These are phyloP conservation scores for Bothriochloa decipiens DNA, from an alignment of 176 grass and related monocot species.

Conservation along the genomic window DNA sequence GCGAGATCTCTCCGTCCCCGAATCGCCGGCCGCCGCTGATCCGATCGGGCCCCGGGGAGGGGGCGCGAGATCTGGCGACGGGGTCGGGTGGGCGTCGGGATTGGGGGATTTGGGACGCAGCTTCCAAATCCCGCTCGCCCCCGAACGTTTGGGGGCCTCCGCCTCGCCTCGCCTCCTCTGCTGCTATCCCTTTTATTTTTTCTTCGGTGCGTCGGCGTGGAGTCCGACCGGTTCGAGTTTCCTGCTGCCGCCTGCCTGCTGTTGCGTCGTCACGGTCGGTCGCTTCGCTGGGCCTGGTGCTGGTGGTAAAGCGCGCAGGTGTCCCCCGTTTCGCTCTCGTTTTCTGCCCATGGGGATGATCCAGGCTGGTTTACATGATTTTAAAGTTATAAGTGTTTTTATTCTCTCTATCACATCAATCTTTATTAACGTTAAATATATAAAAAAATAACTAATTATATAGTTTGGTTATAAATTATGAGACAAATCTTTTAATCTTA, in stretches of 20 bases:
- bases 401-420: no score
- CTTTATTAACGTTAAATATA: no score
- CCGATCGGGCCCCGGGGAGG: constrained; percentile 41
- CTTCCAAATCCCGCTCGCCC: constrained; percentile 36
- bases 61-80: constrained; percentile 52
- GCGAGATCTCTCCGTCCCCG: constrained; percentile 40
- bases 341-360: neutral
- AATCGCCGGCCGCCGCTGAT: constrained; percentile 48
- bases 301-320: constrained; percentile 3
- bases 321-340: neutral
- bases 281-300: constrained; percentile 10
- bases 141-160: constrained; percentile 37
- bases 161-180: neutral
- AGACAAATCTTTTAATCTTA: no score
- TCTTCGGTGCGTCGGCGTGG: constrained; percentile 40
- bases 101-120: constrained; percentile 45
- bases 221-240: constrained; percentile 43
- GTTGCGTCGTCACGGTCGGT: constrained; percentile 55
- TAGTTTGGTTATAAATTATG: no score
- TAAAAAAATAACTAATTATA: no score
- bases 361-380: no score
- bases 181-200: constrained; percentile 31
- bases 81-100: constrained; percentile 40
- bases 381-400: no score
- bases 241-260: neutral